Conservation (phyloP, 129 eudicot genomes). For the Flaveria bidentis region DNA sequence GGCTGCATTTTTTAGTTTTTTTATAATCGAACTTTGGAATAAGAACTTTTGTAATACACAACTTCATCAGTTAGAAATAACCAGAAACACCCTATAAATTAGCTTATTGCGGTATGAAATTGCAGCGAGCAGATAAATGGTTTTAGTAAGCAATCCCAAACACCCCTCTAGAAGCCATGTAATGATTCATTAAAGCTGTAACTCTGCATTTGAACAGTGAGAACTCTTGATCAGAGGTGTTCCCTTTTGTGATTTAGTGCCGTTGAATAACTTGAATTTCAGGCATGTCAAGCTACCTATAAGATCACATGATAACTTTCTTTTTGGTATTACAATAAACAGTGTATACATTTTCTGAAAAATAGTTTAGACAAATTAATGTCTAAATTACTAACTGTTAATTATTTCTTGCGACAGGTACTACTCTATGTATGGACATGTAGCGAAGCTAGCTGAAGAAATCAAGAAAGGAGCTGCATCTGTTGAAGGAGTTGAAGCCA, state of each 20-base stretch:
- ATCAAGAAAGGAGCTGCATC: constrained; percentile 89
- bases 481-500: constrained; percentile 91
- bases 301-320: constrained; percentile 5
- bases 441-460: constrained; percentile 77
- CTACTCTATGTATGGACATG: constrained; percentile 91
- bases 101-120: background rate
- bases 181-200: background rate
- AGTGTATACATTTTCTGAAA: background rate
- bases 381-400: constrained; percentile 18
- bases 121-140: background rate
- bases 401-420: constrained; percentile 49
- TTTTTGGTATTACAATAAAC: background rate
- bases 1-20: constrained; percentile 2
- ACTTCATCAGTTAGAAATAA: background rate
- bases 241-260: background rate
- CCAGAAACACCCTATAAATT: background rate
- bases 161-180: background rate
- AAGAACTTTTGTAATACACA: background rate
- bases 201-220: background rate
- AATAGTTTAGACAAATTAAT: background rate
- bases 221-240: constrained; percentile 5
- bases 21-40: constrained; percentile 1
- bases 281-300: background rate
- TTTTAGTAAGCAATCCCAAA: background rate
- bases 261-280: background rate